Percentiles rank a stretch among this genome's conserved stretches.
These are phyloP conservation scores for Lycium ferocissimum DNA, from an alignment of 257 asterid species.

Conservation along the genomic window DNA sequence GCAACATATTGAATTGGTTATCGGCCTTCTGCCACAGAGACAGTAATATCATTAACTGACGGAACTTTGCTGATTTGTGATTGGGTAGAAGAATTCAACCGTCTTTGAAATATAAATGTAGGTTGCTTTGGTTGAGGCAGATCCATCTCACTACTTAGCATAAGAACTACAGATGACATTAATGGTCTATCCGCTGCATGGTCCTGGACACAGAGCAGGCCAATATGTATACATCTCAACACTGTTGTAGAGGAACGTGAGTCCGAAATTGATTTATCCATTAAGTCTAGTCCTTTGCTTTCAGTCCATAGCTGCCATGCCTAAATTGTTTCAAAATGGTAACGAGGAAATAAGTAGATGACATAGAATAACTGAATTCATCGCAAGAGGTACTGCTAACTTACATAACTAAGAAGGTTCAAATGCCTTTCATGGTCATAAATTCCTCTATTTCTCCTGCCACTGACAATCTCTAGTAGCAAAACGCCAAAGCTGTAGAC, in stretches of 20 bases:
- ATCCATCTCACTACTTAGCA: constrained; percentile 39
- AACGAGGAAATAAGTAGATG: too few species aligned
- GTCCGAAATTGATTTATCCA: constrained; percentile 48
- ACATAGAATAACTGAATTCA: too few species aligned
- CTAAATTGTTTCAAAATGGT: constrained; percentile 38
- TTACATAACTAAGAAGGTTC: constrained; percentile 44
- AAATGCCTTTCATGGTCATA: constrained; percentile 36
- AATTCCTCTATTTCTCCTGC: constrained; percentile 41
- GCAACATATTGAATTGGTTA: neutral
- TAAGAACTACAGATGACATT: constrained; percentile 50
- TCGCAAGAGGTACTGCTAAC: neutral
- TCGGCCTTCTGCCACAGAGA: constrained; percentile 30
- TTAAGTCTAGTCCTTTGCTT: constrained; percentile 43
- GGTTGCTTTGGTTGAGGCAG: constrained; percentile 34
- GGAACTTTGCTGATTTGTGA: neutral
- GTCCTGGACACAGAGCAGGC: constrained; percentile 71
- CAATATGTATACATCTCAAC: constrained; percentile 60
- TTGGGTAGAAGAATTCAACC: neutral
- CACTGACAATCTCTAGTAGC: constrained; percentile 46
- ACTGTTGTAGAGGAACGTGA: constrained; percentile 37
- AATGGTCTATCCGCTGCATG: constrained; percentile 57
- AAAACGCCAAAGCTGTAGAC: constrained; percentile 51
- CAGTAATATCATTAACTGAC: constrained; percentile 24
- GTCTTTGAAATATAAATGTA: constrained; percentile 21
- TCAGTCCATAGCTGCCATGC: constrained; percentile 71